These are phyloP conservation scores for Aspergillus homomorphus DNA, from an alignment of 495 filamentous ascomycete species.

Conservation along the genomic window DNA sequence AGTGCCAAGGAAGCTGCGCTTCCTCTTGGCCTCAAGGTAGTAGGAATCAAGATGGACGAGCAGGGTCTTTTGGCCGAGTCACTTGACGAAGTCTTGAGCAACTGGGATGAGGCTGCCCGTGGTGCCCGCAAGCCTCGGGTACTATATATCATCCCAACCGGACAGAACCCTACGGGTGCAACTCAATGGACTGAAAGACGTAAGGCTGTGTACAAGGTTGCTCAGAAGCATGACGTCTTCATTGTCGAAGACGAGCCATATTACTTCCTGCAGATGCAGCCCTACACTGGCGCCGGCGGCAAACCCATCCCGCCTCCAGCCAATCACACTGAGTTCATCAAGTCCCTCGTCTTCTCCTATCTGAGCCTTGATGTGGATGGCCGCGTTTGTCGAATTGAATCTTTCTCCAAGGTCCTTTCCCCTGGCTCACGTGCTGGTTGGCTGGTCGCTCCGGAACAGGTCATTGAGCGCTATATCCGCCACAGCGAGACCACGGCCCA, in stretches of 20 bases:
- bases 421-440: conserved; percentile 61
- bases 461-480: conserved; percentile 73
- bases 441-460: conserved; percentile 72
- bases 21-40: conserved; percentile 71
- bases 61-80: conserved; percentile 67
- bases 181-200: conserved; percentile 69
- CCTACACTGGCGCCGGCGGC: conserved; percentile 58
- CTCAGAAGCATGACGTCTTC: conserved; percentile 77
- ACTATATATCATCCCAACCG: conserved; percentile 54
- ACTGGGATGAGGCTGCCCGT: conserved; percentile 58
- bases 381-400: conserved; percentile 66
- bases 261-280: conserved; percentile 96
- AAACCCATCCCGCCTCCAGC: conserved; percentile 51
- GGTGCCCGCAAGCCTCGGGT: conserved; percentile 70
- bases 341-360: conserved; percentile 57
- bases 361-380: conserved; percentile 62
- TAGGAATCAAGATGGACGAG: conserved; percentile 73
- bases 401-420: conserved; percentile 65
- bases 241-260: conserved; percentile 97
- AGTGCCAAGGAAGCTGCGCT: conserved; percentile 76
- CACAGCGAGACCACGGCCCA: conserved; percentile 79
- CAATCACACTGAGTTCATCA: conserved; percentile 58
- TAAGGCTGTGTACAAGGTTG: conserved; percentile 68
- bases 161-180: conserved; percentile 90
- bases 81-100: conserved; percentile 63